Percentiles rank a stretch among this genome's conserved stretches.
Conservation (phyloP, 768 basidiomycete genomes). For the Sistotremastrum suecicum region DNA sequence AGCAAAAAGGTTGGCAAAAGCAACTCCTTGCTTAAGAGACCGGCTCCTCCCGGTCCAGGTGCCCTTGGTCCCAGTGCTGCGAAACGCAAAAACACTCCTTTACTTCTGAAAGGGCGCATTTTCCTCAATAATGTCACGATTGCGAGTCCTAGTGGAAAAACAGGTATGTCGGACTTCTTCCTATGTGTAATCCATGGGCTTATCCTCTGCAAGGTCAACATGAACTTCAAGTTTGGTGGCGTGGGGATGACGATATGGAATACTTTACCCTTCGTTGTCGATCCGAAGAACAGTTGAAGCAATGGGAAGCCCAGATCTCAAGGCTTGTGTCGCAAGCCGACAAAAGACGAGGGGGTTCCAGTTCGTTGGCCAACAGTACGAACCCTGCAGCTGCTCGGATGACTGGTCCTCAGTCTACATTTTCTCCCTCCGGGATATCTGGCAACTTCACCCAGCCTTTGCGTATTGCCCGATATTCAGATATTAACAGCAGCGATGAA, state of each 20-base stretch:
- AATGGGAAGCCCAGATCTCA: conserved; percentile 86
- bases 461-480: conserved; percentile 24
- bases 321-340: conserved; percentile 71
- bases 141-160: conserved; percentile 50
- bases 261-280: conserved; percentile 90
- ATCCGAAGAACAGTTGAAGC: conserved; percentile 79
- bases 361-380: conserved; percentile 29
- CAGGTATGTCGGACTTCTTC: conserved; percentile 32
- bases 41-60: conserved; percentile 32
- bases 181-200: conserved; percentile 1
- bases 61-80: conserved; percentile 31
- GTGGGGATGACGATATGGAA: conserved; percentile 85
- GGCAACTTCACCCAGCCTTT: conserved; percentile 19
- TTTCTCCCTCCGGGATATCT: no score
- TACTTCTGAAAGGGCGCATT: conserved; percentile 90
- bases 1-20: conserved; percentile 64
- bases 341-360: conserved; percentile 47
- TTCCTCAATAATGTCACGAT: conserved; percentile 93
- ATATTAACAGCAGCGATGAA: not conserved
- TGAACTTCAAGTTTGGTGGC: conserved; percentile 87
- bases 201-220: conserved; percentile 32
- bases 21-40: conserved; percentile 80
- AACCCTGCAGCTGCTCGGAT: conserved; percentile 20
- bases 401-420: no score
- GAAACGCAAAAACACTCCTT: conserved; percentile 64